Percentiles rank a stretch among this genome's conserved stretches.
phyloP scores from a whole-genome alignment of 2,329 filamentous ascomycete species.

The Emergomyces pasteurianus region DNA sequence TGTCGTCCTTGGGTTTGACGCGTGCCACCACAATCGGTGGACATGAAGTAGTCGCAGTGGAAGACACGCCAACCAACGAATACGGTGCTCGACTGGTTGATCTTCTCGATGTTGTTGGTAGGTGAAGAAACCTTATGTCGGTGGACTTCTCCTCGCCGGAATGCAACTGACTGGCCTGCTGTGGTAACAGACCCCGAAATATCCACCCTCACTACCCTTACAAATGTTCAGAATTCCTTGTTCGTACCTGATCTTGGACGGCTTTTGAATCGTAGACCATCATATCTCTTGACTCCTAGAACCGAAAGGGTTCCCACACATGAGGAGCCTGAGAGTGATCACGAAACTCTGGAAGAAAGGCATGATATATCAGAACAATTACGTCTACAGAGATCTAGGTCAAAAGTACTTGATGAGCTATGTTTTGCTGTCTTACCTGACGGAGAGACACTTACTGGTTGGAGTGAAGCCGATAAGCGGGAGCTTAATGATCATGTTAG shows the following conservation, averaged over 20 bases:
- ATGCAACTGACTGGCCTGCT: conserved; percentile 6
- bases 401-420: conserved; percentile 39
- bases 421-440: conserved; percentile 73
- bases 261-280: conserved; percentile 64
- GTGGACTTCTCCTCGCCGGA: background rate
- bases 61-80: conserved; percentile 25
- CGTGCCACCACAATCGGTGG: conserved; percentile 18
- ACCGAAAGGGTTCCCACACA: conserved; percentile 12
- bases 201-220: conserved; percentile 68
- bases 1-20: conserved; percentile 15
- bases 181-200: conserved; percentile 62
- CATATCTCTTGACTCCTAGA: conserved; percentile 53
- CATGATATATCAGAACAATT: conserved; percentile 1
- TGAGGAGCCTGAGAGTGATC: conserved; percentile 10
- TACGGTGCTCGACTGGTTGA: conserved; percentile 55
- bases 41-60: conserved; percentile 7
- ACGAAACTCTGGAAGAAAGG: conserved; percentile 9
- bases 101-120: conserved; percentile 57
- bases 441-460: conserved; percentile 58
- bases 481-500: conserved; percentile 77
- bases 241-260: conserved; percentile 72
- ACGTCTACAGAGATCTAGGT: background rate
- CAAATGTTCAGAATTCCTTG: conserved; percentile 81
- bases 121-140: background rate
- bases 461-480: conserved; percentile 60